These are phyloP conservation scores for Plasmodium ovale DNA, from an alignment of 169 alveolate genomes.

Conservation along the genomic window DNA sequence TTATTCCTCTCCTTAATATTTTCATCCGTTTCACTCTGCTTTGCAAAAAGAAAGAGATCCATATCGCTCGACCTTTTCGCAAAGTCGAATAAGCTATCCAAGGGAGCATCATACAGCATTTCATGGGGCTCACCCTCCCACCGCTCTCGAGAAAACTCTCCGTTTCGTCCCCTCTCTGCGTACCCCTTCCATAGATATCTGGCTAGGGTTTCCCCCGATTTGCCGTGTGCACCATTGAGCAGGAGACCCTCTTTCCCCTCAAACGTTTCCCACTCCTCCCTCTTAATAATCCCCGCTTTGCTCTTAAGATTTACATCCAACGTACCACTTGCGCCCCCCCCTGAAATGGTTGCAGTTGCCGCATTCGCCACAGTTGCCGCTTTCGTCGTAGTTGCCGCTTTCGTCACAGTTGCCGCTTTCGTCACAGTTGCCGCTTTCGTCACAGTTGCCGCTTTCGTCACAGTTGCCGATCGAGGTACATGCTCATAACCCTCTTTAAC, in stretches of 20 bases:
- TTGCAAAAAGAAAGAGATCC: slow-evolving; percentile 27
- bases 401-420: too few species aligned
- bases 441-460: not conserved
- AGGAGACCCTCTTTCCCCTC: not conserved
- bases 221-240: not conserved
- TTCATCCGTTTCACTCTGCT: not conserved
- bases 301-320: too few species aligned
- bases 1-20: slow-evolving; percentile 25
- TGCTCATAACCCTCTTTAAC: slow-evolving; percentile 1
- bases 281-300: not conserved
- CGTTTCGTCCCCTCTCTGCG: not conserved
- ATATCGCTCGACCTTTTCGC: slow-evolving; percentile 19
- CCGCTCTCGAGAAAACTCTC: slow-evolving; percentile 16
- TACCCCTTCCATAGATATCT: not conserved
- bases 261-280: not conserved
- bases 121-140: slow-evolving; percentile 7
- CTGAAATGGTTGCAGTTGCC: too few species aligned
- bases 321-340: too few species aligned
- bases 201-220: not conserved
- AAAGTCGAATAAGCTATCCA: slow-evolving; percentile 29
- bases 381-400: too few species aligned
- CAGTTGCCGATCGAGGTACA: not conserved
- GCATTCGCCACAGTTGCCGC: too few species aligned
- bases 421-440: too few species aligned
- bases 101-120: too few species aligned